Conservation (phyloP, 2,329 filamentous ascomycete species). For the Hypocreales sp. region DNA sequence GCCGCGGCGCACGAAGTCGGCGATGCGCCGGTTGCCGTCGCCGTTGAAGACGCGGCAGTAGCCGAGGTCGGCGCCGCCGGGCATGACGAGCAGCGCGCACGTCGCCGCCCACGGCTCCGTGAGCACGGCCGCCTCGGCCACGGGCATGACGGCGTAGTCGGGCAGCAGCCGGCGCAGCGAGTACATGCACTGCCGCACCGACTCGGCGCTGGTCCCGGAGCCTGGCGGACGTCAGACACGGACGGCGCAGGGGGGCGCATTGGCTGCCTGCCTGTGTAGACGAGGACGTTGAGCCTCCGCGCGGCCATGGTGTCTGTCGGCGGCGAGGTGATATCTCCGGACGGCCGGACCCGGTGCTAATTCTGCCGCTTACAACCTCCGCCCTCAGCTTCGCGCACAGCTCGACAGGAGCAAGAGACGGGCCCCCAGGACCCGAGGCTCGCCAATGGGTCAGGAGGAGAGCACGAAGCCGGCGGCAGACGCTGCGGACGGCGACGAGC, state of each 20-base stretch:
- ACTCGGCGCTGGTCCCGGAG: slow-evolving; percentile 72
- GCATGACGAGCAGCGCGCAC: slow-evolving; percentile 81
- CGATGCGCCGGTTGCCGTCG: slow-evolving; percentile 69
- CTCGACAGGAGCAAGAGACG: no score
- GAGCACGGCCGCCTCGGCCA: slow-evolving; percentile 62
- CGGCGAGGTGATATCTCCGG: no score
- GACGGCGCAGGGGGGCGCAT: no score
- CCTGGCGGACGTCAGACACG: slow-evolving; percentile 43
- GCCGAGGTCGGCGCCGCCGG: slow-evolving; percentile 83
- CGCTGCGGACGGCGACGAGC: slow-evolving; percentile 52
- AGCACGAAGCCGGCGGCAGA: no score
- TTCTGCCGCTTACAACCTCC: no score
- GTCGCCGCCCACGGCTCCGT: slow-evolving; percentile 84
- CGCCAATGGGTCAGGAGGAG: no score
- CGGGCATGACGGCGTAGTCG: slow-evolving; percentile 81
- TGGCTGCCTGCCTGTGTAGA: slow-evolving; percentile 78
- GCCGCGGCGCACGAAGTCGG: slow-evolving; percentile 70
- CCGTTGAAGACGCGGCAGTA: slow-evolving; percentile 86
- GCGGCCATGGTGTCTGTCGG: slow-evolving; percentile 45
- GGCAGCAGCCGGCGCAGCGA: slow-evolving; percentile 74
- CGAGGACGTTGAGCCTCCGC: slow-evolving; percentile 73
- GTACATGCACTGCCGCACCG: slow-evolving; percentile 78
- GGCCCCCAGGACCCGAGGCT: no score
- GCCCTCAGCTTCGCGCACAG: no score
- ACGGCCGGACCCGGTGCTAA: no score